Evolutionary conservation across 2,329 filamentous ascomycete genomes (phyloP).

Genomic region (Rutstroemia sp.): DNA sequence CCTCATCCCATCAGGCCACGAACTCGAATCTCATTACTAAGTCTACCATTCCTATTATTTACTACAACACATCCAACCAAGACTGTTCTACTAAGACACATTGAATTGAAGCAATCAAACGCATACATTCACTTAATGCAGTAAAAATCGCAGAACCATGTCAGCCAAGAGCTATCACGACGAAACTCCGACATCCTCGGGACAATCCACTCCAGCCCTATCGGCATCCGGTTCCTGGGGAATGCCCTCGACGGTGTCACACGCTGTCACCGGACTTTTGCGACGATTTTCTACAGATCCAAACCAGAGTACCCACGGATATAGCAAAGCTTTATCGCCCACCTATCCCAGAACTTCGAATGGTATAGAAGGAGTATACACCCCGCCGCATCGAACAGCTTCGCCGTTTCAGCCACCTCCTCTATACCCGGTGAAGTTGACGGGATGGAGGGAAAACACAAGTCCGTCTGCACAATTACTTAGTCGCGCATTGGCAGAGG

Average conservation of each 20-base stretch:
- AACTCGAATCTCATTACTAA: neutral
- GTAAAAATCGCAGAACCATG: neutral
- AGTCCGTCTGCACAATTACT: constrained; percentile 57
- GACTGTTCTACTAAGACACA: neutral
- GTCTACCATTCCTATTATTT: neutral
- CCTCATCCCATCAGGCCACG: neutral
- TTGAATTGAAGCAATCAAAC: neutral
- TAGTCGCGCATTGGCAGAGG: constrained; percentile 70
- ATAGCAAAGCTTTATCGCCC: neutral
- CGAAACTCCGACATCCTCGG: constrained; percentile 16
- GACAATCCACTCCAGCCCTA: constrained; percentile 28
- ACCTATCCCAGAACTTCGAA: neutral
- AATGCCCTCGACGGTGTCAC: constrained; percentile 38
- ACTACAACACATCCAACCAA: neutral
- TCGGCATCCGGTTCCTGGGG: constrained; percentile 38
- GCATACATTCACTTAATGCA: neutral
- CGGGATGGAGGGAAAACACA: constrained; percentile 57
- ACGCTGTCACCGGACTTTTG: constrained; percentile 55
- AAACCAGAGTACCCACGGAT: constrained; percentile 17
- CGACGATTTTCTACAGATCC: constrained; percentile 55
- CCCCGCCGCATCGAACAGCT: constrained; percentile 43
- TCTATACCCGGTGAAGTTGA: constrained; percentile 69
- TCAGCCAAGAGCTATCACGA: constrained; percentile 8
- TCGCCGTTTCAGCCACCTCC: constrained; percentile 85
- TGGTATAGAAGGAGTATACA: constrained; percentile 25